phyloP scores from a whole-genome alignment of 306 rosid genomes.

The apple (Malus domestica) region ASM211411v1 NC_041799.1:12822001-12822500 shows the following conservation, averaged over 20 bases:
- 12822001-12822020: not conserved
- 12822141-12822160: not conserved
- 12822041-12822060: not conserved
- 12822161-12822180: slow-evolving; percentile 5
- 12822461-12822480: not conserved
- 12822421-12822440: not conserved
- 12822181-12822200: slow-evolving; percentile 4
- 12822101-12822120: not conserved
- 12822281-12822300: slow-evolving; percentile 29
- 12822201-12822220: not conserved
- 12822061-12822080: not conserved
- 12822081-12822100: not conserved
- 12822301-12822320: slow-evolving; percentile 7
- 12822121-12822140: not conserved
- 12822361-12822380: slow-evolving; percentile 45
- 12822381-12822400: slow-evolving; percentile 44
- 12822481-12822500: not conserved
- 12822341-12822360: slow-evolving; percentile 27
- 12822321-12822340: slow-evolving; percentile 30
- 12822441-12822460: not conserved
- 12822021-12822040: not conserved
- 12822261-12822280: slow-evolving; percentile 23
- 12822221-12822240: slow-evolving; percentile 15
- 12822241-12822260: slow-evolving; percentile 14
- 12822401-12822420: slow-evolving; percentile 27